phyloP scores from a whole-genome alignment of 352 stramenopile genomes.

The Phytophthora podocarpi region DNA sequence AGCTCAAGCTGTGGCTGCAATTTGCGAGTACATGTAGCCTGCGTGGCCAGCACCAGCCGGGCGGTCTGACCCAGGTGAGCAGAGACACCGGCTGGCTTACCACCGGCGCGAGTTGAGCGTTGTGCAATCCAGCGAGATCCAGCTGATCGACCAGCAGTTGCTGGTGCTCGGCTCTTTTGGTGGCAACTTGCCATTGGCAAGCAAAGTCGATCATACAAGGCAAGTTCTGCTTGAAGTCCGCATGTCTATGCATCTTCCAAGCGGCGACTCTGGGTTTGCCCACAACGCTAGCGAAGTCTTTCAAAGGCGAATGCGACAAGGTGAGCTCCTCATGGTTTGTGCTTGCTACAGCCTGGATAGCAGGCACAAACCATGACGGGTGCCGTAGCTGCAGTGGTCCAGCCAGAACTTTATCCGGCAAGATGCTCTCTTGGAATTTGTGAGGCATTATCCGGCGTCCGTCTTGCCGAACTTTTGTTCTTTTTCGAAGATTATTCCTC shows the following conservation, averaged over 20 bases:
- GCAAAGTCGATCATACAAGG: too few relatives aligned
- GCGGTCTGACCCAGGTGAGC: neutral
- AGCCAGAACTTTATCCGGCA: conserved; percentile 21
- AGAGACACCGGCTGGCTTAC: conserved; percentile 18
- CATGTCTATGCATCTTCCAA: too few relatives aligned
- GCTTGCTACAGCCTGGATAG: neutral
- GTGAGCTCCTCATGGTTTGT: neutral
- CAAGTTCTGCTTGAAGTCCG: conserved; percentile 9
- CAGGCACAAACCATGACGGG: neutral
- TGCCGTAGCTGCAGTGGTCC: conserved; percentile 1
- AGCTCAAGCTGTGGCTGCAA: conserved; percentile 4
- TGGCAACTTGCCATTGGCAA: too few relatives aligned
- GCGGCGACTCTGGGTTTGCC: too few relatives aligned
- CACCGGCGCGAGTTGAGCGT: conserved; percentile 1
- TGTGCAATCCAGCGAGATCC: conserved; percentile 25
- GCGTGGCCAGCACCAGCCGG: conserved; percentile 6
- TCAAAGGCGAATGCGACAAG: neutral
- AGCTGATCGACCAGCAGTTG: conserved; percentile 13
- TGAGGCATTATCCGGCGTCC: conserved; percentile 20
- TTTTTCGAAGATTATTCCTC: conserved; percentile 32
- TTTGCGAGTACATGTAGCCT: neutral
- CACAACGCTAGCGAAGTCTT: too few relatives aligned
- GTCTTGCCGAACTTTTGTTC: conserved; percentile 18
- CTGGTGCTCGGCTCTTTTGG: too few relatives aligned
- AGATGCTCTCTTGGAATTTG: conserved; percentile 17